Conservation (phyloP, 768 basidiomycete species). For the Tylopilus felleus region DNA sequence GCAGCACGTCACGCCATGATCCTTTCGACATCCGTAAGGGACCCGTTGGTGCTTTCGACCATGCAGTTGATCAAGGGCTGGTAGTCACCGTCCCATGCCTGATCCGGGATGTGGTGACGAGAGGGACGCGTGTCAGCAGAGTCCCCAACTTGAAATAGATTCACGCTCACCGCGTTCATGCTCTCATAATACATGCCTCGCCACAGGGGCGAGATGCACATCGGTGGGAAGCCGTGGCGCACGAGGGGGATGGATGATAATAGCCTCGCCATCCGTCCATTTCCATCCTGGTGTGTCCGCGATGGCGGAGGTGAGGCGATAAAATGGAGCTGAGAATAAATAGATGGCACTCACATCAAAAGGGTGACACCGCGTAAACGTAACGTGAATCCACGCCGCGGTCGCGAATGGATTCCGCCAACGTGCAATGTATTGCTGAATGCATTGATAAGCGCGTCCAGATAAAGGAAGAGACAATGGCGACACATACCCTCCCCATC, state of each 20-base stretch:
- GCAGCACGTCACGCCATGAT: constrained; percentile 24
- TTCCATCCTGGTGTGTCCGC: constrained; percentile 27
- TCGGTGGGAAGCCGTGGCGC: constrained; percentile 31
- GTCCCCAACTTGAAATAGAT: neutral
- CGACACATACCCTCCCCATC: constrained; percentile 29
- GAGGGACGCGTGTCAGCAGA: neutral
- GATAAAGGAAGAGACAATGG: neutral
- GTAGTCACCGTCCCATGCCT: constrained; percentile 36
- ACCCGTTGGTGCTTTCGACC: constrained; percentile 24
- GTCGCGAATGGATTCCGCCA: constrained; percentile 39
- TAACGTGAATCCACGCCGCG: constrained; percentile 35
- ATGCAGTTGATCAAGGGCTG: constrained; percentile 32
- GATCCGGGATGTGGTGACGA: neutral
- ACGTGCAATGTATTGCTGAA: constrained; percentile 35
- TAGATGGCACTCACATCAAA: constrained; percentile 28
- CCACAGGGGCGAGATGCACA: constrained; percentile 27
- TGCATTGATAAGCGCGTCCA: neutral
- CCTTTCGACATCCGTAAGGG: constrained; percentile 28
- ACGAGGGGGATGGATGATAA: constrained; percentile 35
- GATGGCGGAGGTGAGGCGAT: neutral
- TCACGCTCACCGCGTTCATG: constrained; percentile 30
- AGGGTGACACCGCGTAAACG: constrained; percentile 34
- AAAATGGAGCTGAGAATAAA: neutral
- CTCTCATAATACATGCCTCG: constrained; percentile 29
- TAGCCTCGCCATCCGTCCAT: constrained; percentile 34